These are phyloP conservation scores for Penicillium samsonianum DNA, from an alignment of 495 filamentous ascomycete genomes.

Conservation along the genomic window DNA sequence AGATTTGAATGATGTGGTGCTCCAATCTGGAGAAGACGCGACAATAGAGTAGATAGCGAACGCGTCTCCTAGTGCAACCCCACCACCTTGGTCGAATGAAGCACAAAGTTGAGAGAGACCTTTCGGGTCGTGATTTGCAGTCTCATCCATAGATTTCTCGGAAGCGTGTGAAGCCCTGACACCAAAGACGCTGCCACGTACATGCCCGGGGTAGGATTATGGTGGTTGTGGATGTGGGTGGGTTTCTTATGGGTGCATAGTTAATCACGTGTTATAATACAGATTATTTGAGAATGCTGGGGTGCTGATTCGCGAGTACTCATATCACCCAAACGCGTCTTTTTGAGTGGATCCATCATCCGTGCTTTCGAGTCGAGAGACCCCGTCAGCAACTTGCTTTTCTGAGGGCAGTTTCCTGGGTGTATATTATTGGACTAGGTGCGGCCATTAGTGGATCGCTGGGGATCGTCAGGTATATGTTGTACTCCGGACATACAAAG, in stretches of 20 bases:
- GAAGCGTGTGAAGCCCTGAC: neutral
- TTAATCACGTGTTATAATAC: neutral
- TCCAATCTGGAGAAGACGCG: constrained; percentile 11
- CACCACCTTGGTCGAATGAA: constrained; percentile 10
- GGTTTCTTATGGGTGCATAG: neutral
- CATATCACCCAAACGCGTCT: too few relatives aligned
- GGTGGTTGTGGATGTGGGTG: neutral
- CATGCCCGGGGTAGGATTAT: neutral
- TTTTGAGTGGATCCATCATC: too few relatives aligned
- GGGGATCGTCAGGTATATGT: neutral
- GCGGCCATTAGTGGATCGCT: neutral
- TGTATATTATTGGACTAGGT: neutral
- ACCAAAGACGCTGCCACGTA: neutral
- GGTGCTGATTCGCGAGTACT: too few relatives aligned
- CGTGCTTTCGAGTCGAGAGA: too few relatives aligned
- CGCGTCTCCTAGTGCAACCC: constrained; percentile 9
- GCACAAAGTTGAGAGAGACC: constrained; percentile 9
- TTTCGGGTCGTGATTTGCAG: neutral
- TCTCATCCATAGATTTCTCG: neutral
- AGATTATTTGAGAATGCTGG: too few relatives aligned
- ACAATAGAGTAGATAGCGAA: constrained; percentile 18
- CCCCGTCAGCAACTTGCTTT: neutral
- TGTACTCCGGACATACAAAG: too few relatives aligned
- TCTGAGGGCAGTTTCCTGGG: too few relatives aligned
- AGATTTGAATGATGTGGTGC: neutral